phyloP scores from a whole-genome alignment of 2,329 filamentous ascomycete species.

The Aotearoamyces nothofagi region DNA sequence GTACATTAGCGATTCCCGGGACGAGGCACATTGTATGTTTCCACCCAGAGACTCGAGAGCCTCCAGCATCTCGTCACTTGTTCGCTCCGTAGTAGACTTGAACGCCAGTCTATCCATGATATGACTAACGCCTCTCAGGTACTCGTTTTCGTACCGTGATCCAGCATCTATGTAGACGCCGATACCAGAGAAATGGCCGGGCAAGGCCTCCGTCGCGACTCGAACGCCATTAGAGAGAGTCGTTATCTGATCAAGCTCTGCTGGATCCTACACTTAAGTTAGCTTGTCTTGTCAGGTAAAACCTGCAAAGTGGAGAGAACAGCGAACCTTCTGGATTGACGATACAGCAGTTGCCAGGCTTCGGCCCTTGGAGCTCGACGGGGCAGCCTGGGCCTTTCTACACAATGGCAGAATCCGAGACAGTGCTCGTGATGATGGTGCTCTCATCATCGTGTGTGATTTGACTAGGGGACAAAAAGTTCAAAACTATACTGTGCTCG shows the following conservation, averaged over 20 bases:
- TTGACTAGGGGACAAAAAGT: too few species aligned
- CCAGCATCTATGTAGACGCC: slow-evolving; percentile 94
- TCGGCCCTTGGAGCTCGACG: slow-evolving; percentile 15
- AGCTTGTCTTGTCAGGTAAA: slow-evolving; percentile 5
- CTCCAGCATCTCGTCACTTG: slow-evolving; percentile 76
- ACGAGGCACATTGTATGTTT: slow-evolving; percentile 94
- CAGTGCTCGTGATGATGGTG: slow-evolving; percentile 12
- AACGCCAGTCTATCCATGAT: slow-evolving; percentile 93
- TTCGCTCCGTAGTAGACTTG: slow-evolving; percentile 63
- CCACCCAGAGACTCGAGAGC: slow-evolving; percentile 77
- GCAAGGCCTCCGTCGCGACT: slow-evolving; percentile 86
- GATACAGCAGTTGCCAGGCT: slow-evolving; percentile 17
- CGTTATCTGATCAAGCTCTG: slow-evolving; percentile 76
- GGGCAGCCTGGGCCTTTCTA: slow-evolving; percentile 6
- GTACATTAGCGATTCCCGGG: slow-evolving; percentile 95
- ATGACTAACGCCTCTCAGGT: slow-evolving; percentile 79
- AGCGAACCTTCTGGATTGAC: slow-evolving; percentile 18
- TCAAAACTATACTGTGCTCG: too few species aligned
- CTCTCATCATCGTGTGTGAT: slow-evolving; percentile 18
- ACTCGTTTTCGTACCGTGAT: slow-evolving; percentile 80
- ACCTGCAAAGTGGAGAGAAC: slow-evolving; percentile 2
- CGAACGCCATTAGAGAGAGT: slow-evolving; percentile 84
- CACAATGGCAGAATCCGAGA: slow-evolving; percentile 8
- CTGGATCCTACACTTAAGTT: slow-evolving; percentile 47
- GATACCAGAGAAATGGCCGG: slow-evolving; percentile 86